Conservation (phyloP, 352 stramenopile genomes). For the Phytophthora uliginosa region DNA sequence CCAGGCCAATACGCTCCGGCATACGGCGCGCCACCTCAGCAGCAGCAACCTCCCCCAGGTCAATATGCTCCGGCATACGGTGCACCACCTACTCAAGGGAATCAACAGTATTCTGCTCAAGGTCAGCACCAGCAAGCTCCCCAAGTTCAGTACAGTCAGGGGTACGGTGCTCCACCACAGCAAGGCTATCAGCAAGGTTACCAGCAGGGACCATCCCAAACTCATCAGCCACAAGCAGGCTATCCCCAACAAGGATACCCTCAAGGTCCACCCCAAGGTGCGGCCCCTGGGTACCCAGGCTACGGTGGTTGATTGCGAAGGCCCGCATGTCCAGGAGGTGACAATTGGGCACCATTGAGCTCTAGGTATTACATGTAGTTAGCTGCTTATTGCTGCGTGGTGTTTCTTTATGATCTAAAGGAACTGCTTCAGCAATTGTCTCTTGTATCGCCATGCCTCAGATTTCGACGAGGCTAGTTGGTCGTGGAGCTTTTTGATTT, state of each 20-base stretch:
- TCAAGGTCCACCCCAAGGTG: slow-evolving; percentile 29
- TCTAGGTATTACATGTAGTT: not conserved
- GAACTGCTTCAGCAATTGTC: slow-evolving; percentile 83
- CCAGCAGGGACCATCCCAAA: slow-evolving; percentile 26
- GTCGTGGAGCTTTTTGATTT: slow-evolving; percentile 79
- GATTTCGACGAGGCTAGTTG: slow-evolving; percentile 76
- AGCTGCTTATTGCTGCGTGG: slow-evolving; percentile 1
- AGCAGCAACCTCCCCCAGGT: slow-evolving; percentile 25
- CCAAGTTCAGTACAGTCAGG: slow-evolving; percentile 19
- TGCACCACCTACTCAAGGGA: slow-evolving; percentile 18
- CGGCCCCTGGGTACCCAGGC: slow-evolving; percentile 41
- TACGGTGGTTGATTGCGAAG: slow-evolving; percentile 46
- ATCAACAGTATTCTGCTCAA: slow-evolving; percentile 22
- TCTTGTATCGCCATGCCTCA: slow-evolving; percentile 81
- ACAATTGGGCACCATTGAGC: not conserved
- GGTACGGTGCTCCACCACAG: slow-evolving; percentile 17
- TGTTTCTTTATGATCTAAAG: slow-evolving; percentile 29
- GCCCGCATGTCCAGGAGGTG: not conserved
- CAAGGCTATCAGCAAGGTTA: slow-evolving; percentile 17
- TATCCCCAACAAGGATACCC: slow-evolving; percentile 38
- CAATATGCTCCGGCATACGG: slow-evolving; percentile 30
- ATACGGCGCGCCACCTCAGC: slow-evolving; percentile 21
- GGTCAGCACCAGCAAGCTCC: slow-evolving; percentile 1
- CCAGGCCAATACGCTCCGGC: slow-evolving; percentile 34
- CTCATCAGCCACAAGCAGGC: slow-evolving; percentile 27